These are phyloP conservation scores for Thuja plicata DNA, from an alignment of 83 land plant genomes.

Conservation along the genomic window DNA sequence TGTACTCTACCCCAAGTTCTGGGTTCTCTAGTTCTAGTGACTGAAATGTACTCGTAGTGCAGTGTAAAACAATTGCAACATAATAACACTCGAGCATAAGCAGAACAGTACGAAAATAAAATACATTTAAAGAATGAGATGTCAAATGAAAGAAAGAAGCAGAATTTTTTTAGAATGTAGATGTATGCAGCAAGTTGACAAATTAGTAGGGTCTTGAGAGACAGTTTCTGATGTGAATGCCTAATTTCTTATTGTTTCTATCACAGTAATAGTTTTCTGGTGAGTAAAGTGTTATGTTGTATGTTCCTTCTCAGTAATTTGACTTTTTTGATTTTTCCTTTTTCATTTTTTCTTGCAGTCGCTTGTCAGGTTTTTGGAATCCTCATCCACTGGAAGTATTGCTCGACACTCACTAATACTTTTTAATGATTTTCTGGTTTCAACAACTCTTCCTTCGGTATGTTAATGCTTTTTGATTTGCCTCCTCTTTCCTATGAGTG, in stretches of 20 bases:
- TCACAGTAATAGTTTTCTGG: background rate
- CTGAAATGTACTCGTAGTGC: background rate
- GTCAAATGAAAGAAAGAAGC: background rate
- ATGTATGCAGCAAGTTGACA: background rate
- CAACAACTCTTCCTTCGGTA: constrained; percentile 92
- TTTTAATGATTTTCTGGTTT: constrained; percentile 83
- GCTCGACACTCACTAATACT: constrained; percentile 64
- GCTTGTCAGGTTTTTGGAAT: constrained; percentile 70
- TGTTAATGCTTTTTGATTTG: constrained; percentile 22
- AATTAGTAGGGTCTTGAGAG: background rate
- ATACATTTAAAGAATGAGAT: background rate
- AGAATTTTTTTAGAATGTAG: background rate
- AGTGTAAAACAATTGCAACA: background rate
- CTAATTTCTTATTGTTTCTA: background rate
- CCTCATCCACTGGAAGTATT: constrained; percentile 62
- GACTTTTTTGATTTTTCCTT: background rate
- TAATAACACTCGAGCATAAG: background rate
- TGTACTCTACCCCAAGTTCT: background rate
- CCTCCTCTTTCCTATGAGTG: background rate
- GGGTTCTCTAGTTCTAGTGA: background rate
- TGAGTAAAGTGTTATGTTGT: background rate
- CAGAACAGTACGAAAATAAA: background rate
- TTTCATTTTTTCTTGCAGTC: constrained; percentile 54
- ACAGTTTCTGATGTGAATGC: background rate
- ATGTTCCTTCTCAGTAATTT: background rate